Base-by-base conservation (phyloP, 2,329 filamentous ascomycete genomes). In the Teratosphaeria zuluensis region DNA sequence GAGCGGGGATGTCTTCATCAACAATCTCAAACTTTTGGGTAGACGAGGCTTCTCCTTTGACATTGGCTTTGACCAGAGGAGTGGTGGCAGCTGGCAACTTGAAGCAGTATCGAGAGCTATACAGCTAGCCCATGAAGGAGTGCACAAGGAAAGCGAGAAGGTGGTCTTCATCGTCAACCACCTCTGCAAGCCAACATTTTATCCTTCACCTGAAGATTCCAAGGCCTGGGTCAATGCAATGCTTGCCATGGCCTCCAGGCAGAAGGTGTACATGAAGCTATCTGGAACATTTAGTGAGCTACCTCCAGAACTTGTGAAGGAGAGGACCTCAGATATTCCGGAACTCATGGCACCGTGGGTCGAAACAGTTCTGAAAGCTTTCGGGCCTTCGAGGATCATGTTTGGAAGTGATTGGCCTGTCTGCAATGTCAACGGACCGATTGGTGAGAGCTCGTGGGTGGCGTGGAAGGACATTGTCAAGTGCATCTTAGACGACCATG, bases 341-440 rank as follows among this genome's bases (percentile, higher is more conserved):
- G 76, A 81, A 61, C 80, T 80, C 48, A 78, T 89, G 21, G 78
- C 81, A 59, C 85, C 86, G 28, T 95, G 89, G 86, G 81, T 90
- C 1, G 82, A 85, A 61, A 82, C 87, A 56, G 76, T 92, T 0
- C 82, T 95, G 56, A 81, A 84, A 31, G 81, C 81, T 1, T 96
- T 96, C 68, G 85, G 88, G 1, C 76, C 87, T 0, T 70, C 77
- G 24, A 81, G 90, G 63, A 81, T 94, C 70, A 91, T 97, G 86
- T 96, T 94, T 73, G 92, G 87, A 28, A 92, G 88, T 63, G 91
- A 96, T 73, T 97, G 92, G 92, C 92, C 92, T 1, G 87, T 96
- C 0, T 95, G 90, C 75, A 92, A 90, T 62, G 76, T 90, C 35
- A 82, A 83, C 0, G 81, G 81, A 2, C 80, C 80, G 0, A 74